Evolutionary conservation across 2,329 filamentous ascomycete species (phyloP), one percentile per base, ranked within the genome.

Genomic region (Metarhizium sp.): DNA sequence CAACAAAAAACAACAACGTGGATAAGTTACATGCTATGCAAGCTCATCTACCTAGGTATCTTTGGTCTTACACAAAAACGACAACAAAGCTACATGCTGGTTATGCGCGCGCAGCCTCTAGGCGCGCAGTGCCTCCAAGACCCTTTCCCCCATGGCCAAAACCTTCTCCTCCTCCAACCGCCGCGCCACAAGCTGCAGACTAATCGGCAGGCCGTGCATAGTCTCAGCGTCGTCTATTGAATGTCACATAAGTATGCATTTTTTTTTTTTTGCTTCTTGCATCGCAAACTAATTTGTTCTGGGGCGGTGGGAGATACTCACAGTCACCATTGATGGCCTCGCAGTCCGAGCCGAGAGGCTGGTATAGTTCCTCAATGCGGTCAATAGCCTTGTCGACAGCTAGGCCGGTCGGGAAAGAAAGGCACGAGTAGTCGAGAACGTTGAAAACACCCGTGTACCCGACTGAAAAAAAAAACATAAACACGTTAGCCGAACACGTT

Each of bases 401-500:
- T 13, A 76, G 11, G 0, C 74, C 73, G 0, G 75, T 75, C 0
- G 75, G 71, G 56, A 79, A 78, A 0, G 76, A 77, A 0, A 79
- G 66, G 53, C 69, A 70, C 0, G 75, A 66, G 55, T 78, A 78
- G 61, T 79, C 76, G 2, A 79, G 60, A 0, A 79, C 68, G 50
- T 79, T 79, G 61, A 66, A 78, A 0, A 78, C 75, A 3, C 75
- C 75, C 0, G 76, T 79, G 55, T 78, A 79, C 2, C 69, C 75
- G 51, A 78, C 76, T 77, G 43, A 1, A 2, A 13, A 20, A 20
- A 13, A 6, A 30, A 18, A 20, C 8, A 45, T 45, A 7, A 10
- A 6, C 16, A 45, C 25, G 45, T 48, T 48, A 48, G 45, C 45
- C 43, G 5, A 11, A 34, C 32, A 11, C 32, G 10, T 34, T 7